Evolutionary conservation across 768 basidiomycete species (phyloP).

Genomic region (Auricularia auricula-judae): DNA sequence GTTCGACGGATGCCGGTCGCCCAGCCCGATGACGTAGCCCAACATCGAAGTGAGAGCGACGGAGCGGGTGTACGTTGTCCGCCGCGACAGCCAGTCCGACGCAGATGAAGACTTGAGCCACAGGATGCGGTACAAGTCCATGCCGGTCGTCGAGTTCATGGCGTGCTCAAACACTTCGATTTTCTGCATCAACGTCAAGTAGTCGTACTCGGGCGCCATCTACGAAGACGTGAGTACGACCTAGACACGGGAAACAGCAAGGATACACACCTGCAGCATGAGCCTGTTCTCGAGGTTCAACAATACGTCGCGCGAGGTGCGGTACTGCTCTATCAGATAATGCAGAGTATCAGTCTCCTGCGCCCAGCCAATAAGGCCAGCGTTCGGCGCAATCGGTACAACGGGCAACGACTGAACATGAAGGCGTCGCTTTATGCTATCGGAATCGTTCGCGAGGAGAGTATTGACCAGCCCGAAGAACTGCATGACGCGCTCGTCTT

Average conservation of each 20-base stretch:
- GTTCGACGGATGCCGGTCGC: conserved; percentile 40
- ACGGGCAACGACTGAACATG: conserved; percentile 35
- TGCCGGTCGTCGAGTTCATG: conserved; percentile 38
- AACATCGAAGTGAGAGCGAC: conserved; percentile 38
- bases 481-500: conserved; percentile 43
- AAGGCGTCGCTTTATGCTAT: conserved; percentile 36
- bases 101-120: conserved; percentile 39
- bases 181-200: conserved; percentile 34
- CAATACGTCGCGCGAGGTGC: conserved; percentile 35
- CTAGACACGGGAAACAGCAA: neutral
- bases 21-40: conserved; percentile 38
- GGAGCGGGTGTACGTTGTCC: conserved; percentile 36
- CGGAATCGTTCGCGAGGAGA: conserved; percentile 31
- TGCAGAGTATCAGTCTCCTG: conserved; percentile 36
- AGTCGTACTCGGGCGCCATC: conserved; percentile 40
- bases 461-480: conserved; percentile 41
- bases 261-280: conserved; percentile 30
- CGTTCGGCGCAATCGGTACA: conserved; percentile 36
- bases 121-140: conserved; percentile 40
- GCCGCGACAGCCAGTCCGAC: conserved; percentile 37
- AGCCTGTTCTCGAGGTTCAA: conserved; percentile 40
- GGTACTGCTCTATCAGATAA: conserved; percentile 34
- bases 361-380: conserved; percentile 38
- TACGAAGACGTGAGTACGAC: conserved; percentile 6
- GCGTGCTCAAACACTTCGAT: conserved; percentile 43